Conservation (phyloP, 148 eudicot species). For the Tetragonia tetragonoides region DNA sequence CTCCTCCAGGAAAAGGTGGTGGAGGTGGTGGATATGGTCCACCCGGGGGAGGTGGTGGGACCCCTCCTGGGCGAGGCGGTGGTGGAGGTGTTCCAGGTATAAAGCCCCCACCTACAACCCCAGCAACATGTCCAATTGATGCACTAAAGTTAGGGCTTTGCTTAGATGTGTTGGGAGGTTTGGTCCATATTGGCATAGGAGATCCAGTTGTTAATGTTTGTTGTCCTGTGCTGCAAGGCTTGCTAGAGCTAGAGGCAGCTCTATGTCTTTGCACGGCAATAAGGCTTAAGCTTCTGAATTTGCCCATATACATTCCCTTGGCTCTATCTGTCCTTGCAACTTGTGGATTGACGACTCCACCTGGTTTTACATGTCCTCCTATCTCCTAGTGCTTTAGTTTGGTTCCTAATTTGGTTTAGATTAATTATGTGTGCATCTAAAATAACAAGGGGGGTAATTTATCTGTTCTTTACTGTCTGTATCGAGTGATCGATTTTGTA, state of each 20-base stretch:
- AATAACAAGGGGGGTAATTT: neutral
- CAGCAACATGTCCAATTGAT: slow-evolving; percentile 68
- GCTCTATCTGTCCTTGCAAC: slow-evolving; percentile 72
- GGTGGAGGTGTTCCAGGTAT: slow-evolving; percentile 23
- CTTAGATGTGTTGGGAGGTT: slow-evolving; percentile 79
- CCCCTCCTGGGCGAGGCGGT: slow-evolving; percentile 22
- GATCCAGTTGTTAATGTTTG: slow-evolving; percentile 68
- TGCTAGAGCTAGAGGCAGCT: slow-evolving; percentile 91
- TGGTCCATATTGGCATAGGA: slow-evolving; percentile 83
- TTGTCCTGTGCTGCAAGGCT: slow-evolving; percentile 82
- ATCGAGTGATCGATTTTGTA: neutral
- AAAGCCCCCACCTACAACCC: slow-evolving; percentile 33
- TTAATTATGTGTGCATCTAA: neutral
- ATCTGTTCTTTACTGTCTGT: neutral
- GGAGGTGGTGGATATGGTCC: slow-evolving; percentile 27
- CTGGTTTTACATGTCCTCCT: slow-evolving; percentile 65
- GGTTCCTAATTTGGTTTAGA: neutral
- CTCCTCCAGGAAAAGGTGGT: slow-evolving; percentile 18
- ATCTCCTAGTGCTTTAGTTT: slow-evolving; percentile 13
- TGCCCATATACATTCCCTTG: slow-evolving; percentile 63
- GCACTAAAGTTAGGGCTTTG: slow-evolving; percentile 86
- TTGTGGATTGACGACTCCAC: slow-evolving; percentile 66
- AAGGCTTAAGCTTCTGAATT: slow-evolving; percentile 78
- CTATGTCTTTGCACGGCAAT: slow-evolving; percentile 84
- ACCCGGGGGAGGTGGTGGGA: slow-evolving; percentile 24